phyloP scores from a whole-genome alignment of 352 stramenopile species.

The Pythium dissotocum region DNA sequence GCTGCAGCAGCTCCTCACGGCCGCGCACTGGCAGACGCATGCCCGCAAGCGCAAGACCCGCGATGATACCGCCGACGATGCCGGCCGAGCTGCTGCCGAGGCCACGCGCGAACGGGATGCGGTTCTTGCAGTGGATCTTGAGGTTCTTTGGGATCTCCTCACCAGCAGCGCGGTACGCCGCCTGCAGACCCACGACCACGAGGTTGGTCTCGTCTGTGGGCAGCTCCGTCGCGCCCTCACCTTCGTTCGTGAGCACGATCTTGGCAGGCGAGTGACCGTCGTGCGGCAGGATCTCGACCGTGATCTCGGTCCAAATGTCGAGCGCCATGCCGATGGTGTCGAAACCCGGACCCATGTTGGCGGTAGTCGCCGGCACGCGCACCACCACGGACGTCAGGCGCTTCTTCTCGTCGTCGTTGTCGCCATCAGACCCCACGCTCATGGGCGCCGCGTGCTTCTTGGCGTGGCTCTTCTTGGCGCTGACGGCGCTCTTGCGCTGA shows the following conservation, averaged over 20 bases:
- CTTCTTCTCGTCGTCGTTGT: conserved; percentile 43
- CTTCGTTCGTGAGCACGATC: conserved; percentile 97
- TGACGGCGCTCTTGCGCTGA: neutral
- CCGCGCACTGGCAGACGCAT: conserved; percentile 89
- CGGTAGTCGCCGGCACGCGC: conserved; percentile 96
- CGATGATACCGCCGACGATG: conserved; percentile 99
- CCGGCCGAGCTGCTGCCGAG: conserved; percentile 96
- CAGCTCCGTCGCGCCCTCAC: conserved; percentile 94
- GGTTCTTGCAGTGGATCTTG: conserved; percentile 97
- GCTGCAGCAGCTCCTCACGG: conserved; percentile 95
- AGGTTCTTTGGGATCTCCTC: conserved; percentile 93
- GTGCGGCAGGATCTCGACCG: conserved; percentile 83
- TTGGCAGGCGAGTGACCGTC: conserved; percentile 36
- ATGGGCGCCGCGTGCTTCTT: neutral
- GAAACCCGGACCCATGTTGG: conserved; percentile 98
- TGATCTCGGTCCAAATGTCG: conserved; percentile 99
- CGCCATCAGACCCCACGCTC: neutral
- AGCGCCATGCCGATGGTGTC: conserved; percentile 98
- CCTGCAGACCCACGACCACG: conserved; percentile 93
- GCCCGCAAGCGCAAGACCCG: conserved; percentile 96
- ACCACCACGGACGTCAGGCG: conserved; percentile 93
- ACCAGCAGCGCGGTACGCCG: conserved; percentile 94
- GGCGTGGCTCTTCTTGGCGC: conserved; percentile 1
- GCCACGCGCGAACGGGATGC: conserved; percentile 96
- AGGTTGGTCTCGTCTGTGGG: conserved; percentile 91